These are phyloP conservation scores for Fusarium nematophilum DNA, from an alignment of 2,329 filamentous ascomycete species.

Conservation along the genomic window DNA sequence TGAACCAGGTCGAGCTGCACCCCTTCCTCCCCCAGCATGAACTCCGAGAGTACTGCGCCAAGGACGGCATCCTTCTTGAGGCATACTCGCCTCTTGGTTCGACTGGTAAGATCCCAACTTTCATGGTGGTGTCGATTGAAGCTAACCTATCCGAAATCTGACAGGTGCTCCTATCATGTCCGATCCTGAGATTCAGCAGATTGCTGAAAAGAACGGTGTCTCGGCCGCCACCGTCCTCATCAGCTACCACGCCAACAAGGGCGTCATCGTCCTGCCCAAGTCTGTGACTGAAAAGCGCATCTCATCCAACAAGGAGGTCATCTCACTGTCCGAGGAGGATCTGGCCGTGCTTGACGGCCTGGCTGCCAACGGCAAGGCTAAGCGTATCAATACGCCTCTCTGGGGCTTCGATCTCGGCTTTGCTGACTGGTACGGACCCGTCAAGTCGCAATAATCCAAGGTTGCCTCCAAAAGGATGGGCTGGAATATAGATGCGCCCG, in stretches of 20 bases:
- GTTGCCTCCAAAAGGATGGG: too few species aligned
- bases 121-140: not conserved
- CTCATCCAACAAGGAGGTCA: slow-evolving; percentile 25
- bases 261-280: slow-evolving; percentile 34
- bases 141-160: not conserved
- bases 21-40: slow-evolving; percentile 10
- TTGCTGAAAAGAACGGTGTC: slow-evolving; percentile 35
- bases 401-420: slow-evolving; percentile 47
- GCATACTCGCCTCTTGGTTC: slow-evolving; percentile 29
- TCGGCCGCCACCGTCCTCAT: slow-evolving; percentile 37
- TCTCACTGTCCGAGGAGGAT: slow-evolving; percentile 28
- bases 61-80: not conserved
- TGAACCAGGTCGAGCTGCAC: slow-evolving; percentile 13
- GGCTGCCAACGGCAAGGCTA: slow-evolving; percentile 46
- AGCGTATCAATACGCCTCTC: slow-evolving; percentile 49
- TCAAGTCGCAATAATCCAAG: not conserved
- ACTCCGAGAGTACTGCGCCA: slow-evolving; percentile 4
- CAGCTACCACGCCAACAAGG: slow-evolving; percentile 37
- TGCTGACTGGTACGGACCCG: slow-evolving; percentile 47
- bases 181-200: slow-evolving; percentile 14
- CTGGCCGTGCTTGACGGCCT: slow-evolving; percentile 25
- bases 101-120: not conserved
- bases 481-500: too few species aligned
- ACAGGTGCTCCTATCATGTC: slow-evolving; percentile 12
- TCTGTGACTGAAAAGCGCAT: slow-evolving; percentile 37